These are phyloP conservation scores for Cryptococcus hybrid DNA, from an alignment of 1,284 basidiomycete species.

Conservation along the genomic window DNA sequence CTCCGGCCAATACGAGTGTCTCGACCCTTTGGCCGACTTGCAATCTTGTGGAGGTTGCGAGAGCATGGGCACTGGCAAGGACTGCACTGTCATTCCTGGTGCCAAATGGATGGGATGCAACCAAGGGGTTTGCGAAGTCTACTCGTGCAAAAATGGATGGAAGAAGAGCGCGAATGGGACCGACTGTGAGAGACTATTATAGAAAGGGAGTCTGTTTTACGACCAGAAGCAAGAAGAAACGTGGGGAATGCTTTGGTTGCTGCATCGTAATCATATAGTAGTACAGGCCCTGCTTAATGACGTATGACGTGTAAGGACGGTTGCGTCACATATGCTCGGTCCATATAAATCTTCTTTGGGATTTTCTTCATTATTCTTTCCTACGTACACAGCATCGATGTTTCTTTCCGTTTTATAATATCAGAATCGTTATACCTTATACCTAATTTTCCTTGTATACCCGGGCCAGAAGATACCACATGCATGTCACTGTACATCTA, in stretches of 20 bases:
- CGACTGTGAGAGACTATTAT: constrained; percentile 7
- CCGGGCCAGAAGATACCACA: too few species aligned
- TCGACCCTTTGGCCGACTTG: constrained; percentile 42
- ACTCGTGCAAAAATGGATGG: constrained; percentile 41
- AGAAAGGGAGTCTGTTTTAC: neutral
- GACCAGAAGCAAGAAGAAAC: too few species aligned
- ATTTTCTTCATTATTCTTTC: too few species aligned
- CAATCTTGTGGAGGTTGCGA: constrained; percentile 66
- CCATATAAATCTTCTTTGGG: neutral
- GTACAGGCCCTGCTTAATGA: too few species aligned
- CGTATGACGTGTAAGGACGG: too few species aligned
- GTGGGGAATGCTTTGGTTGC: too few species aligned
- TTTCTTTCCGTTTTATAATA: too few species aligned
- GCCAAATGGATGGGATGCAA: constrained; percentile 70
- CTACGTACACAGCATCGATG: too few species aligned
- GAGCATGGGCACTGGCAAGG: constrained; percentile 60
- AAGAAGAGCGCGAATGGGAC: constrained; percentile 10
- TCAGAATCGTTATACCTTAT: too few species aligned
- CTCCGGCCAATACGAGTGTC: constrained; percentile 59
- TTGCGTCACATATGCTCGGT: neutral
- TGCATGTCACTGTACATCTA: neutral
- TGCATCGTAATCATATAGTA: too few species aligned
- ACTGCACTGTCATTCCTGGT: constrained; percentile 65
- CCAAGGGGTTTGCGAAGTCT: constrained; percentile 55
- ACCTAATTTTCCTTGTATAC: too few species aligned